Percentiles rank a stretch among this genome's conserved stretches.
Conservation (phyloP, 306 rosid species). For the Cucumis cinereus region DNA sequence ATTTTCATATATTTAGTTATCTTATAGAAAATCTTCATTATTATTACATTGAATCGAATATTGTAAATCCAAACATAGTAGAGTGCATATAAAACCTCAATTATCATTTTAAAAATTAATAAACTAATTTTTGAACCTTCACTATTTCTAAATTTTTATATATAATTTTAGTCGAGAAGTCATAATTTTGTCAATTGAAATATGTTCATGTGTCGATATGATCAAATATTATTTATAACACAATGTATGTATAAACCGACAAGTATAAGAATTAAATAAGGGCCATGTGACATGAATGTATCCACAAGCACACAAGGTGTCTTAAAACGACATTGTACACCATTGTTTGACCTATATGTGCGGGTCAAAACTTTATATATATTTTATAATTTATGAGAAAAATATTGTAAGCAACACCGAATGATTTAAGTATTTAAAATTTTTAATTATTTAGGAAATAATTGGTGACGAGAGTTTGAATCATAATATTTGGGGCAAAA, state of each 20-base stretch:
- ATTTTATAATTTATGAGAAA: background rate
- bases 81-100: too few species aligned
- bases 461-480: background rate
- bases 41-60: too few species aligned
- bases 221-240: too few species aligned
- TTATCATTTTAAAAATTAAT: too few species aligned
- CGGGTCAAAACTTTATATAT: background rate
- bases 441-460: too few species aligned
- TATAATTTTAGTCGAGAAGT: too few species aligned
- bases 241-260: background rate
- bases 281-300: background rate
- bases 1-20: background rate
- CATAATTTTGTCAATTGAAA: too few species aligned
- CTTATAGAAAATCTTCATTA: background rate
- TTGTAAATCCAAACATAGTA: too few species aligned
- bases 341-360: background rate
- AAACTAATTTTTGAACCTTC: too few species aligned
- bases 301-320: background rate
- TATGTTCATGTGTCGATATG: too few species aligned
- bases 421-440: background rate
- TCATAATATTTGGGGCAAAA: too few species aligned
- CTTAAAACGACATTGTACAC: background rate
- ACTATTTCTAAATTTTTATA: accelerated
- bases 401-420: background rate
- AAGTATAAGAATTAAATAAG: background rate